Conservation (phyloP, 1,139 yeast species). For the Yamadazyma diddensiae region DNA sequence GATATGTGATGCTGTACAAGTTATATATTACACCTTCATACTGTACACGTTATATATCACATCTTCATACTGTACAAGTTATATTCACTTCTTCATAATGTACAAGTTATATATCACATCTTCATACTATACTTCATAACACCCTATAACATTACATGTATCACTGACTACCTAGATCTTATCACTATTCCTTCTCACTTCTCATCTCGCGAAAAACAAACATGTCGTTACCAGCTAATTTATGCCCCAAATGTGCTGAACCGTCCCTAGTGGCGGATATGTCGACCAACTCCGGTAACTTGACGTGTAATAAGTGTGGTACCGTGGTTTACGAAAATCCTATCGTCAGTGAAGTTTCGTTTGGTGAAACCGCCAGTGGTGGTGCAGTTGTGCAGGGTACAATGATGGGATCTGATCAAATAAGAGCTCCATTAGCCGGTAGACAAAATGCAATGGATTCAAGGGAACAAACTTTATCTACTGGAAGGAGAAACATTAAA, state of each 20-base stretch:
- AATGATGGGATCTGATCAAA: constrained; percentile 85
- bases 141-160: too few species aligned
- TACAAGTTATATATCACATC: too few species aligned
- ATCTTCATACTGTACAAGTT: too few species aligned
- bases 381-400: constrained; percentile 97
- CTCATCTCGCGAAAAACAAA: too few species aligned
- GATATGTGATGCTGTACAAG: too few species aligned
- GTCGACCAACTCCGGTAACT: constrained; percentile 65
- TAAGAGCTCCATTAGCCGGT: constrained; percentile 67
- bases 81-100: too few species aligned
- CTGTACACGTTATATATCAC: too few species aligned
- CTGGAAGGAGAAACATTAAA: constrained; percentile 73
- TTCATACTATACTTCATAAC: too few species aligned
- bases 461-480: constrained; percentile 80
- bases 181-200: too few species aligned
- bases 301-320: constrained; percentile 82
- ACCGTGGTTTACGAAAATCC: constrained; percentile 87
- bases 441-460: constrained; percentile 74
- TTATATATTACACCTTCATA: too few species aligned
- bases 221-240: constrained; percentile 5
- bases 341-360: constrained; percentile 91
- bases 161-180: too few species aligned
- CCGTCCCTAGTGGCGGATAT: constrained; percentile 29
- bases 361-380: constrained; percentile 88
- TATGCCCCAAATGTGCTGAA: constrained; percentile 9